Evolutionary conservation across 1,284 basidiomycete genomes (phyloP), one percentile per base, ranked within the genome.

Genomic region (Anthracocystis panici-leucophaei): DNA sequence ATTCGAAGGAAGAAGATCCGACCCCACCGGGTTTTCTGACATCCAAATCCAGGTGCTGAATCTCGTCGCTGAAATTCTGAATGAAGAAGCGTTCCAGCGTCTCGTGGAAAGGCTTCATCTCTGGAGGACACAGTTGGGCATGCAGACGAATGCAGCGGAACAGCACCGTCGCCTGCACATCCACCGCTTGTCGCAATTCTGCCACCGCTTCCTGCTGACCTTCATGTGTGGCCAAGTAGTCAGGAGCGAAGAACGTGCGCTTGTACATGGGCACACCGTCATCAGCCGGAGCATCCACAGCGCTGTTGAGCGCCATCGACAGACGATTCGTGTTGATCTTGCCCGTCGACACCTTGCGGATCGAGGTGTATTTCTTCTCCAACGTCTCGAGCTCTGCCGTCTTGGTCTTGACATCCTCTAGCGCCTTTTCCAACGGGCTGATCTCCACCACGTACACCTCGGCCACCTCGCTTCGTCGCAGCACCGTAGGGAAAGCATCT

Each of bases 81-180:
- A 89, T 89, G 88, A 95, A 97, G 86, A 97, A 59, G 79, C 90
- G 91, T 85, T 93, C 91, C 51, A 98, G 87, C 0, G 93, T 95
- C 68, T 92, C 91, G 83, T 98, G 95, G 89, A 98, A 97, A 3
- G 91, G 90, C 53, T 92, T 87, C 89, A 95, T 97, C 86, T 94
- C 93, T 25, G 90, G 89, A 0, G 93, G 90, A 82, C 94, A 95
- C 51, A 97, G 87, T 58, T 90, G 89, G 1, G 90, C 90, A 83
- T 97, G 94, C 11, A 97, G 88, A 65, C 90, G 90, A 58, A 99
- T 88, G 82, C 93, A 95, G 51, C 89, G 90, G 70, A 93, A 91
- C 63, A 97, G 92, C 44, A 92, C 89, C 31, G 90, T 90, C 31
- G 91, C 91, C 91, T 94, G 81, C 3, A 35, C 40, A 68, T 95